phyloP scores from a whole-genome alignment of 2,329 filamentous ascomycete species.

The Metarhizium guizhouense region DNA sequence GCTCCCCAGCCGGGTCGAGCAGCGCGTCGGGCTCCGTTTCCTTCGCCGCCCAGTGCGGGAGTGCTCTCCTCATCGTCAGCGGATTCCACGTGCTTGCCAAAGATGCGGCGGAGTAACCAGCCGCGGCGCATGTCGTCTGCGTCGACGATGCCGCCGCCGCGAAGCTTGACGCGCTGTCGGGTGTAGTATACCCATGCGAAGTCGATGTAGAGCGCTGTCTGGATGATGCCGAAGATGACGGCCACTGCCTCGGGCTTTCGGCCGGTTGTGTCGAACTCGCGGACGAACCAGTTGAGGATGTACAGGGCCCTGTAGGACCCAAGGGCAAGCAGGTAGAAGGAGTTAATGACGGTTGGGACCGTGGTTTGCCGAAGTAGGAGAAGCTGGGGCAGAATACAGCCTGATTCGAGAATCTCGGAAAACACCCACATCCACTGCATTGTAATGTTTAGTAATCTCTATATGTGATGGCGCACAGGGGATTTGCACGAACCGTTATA shows the following conservation, averaged over 20 bases:
- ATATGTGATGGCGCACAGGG: not conserved
- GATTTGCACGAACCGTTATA: slow-evolving; percentile 29
- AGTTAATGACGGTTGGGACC: slow-evolving; percentile 91
- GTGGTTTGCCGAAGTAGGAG: slow-evolving; percentile 89
- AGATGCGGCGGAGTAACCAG: slow-evolving; percentile 73
- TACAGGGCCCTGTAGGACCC: slow-evolving; percentile 86
- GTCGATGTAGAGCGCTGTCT: slow-evolving; percentile 84
- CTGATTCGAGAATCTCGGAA: slow-evolving; percentile 83
- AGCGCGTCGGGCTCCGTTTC: slow-evolving; percentile 17
- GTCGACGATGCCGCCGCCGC: slow-evolving; percentile 78
- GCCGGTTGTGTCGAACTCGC: slow-evolving; percentile 51
- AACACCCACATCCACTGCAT: slow-evolving; percentile 73
- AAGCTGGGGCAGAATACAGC: slow-evolving; percentile 84
- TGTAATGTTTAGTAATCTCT: slow-evolving; percentile 10
- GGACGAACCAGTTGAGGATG: slow-evolving; percentile 81
- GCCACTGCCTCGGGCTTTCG: slow-evolving; percentile 59
- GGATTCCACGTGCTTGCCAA: slow-evolving; percentile 50
- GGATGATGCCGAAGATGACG: slow-evolving; percentile 78
- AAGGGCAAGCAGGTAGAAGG: slow-evolving; percentile 84
- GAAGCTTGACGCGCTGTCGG: slow-evolving; percentile 85
- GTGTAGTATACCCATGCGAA: slow-evolving; percentile 97
- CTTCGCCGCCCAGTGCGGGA: slow-evolving; percentile 33
- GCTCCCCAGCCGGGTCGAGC: slow-evolving; percentile 50
- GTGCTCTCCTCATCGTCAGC: slow-evolving; percentile 53
- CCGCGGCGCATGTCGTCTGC: slow-evolving; percentile 78